Conservation (phyloP, 192 early-diverging fungal genomes). For the Entomortierella parvispora region DNA sequence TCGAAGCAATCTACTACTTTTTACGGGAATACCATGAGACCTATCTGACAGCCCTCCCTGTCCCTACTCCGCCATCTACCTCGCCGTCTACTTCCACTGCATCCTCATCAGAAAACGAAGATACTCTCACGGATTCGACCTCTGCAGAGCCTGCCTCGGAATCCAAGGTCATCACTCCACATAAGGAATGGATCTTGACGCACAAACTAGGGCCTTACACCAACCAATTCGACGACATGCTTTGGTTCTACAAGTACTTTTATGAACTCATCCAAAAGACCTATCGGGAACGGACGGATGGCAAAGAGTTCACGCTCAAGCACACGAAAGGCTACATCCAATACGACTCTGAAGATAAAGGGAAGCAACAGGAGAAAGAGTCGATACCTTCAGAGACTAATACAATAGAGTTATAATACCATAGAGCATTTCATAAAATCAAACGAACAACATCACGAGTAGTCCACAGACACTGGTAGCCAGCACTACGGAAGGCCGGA, state of each 20-base stretch:
- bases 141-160: too few relatives aligned
- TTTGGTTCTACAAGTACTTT: slow-evolving; percentile 93
- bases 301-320: slow-evolving; percentile 62
- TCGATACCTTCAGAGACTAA: too few relatives aligned
- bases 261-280: slow-evolving; percentile 86
- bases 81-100: not conserved
- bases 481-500: too few relatives aligned
- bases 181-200: slow-evolving; percentile 33
- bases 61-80: not conserved
- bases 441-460: too few relatives aligned
- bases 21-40: slow-evolving; percentile 81
- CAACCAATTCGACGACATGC: slow-evolving; percentile 87
- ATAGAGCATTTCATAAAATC: too few relatives aligned
- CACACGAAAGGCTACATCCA: slow-evolving; percentile 70
- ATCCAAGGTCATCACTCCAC: slow-evolving; percentile 29
- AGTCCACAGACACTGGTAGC: too few relatives aligned
- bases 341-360: slow-evolving; percentile 51
- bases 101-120: not conserved
- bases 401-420: too few relatives aligned
- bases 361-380: not conserved
- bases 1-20: slow-evolving; percentile 96
- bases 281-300: slow-evolving; percentile 72
- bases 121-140: too few relatives aligned
- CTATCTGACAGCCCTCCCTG: slow-evolving; percentile 49
- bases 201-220: slow-evolving; percentile 60